Evolutionary conservation across 495 filamentous ascomycete species (phyloP).

Genomic region (Trichodelitschia bisporula): DNA sequence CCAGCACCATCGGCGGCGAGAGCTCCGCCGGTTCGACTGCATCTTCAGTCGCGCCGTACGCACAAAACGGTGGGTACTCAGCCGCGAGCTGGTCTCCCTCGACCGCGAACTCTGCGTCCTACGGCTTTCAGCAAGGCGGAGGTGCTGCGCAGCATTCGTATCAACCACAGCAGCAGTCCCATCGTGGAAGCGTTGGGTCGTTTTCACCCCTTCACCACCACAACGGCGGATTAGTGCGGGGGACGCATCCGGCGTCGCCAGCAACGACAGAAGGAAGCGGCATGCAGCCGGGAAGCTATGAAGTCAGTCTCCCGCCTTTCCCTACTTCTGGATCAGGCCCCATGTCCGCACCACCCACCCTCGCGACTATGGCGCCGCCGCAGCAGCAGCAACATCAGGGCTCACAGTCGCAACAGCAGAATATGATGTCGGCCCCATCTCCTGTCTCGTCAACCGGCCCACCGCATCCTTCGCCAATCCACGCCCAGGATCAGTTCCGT

Average conservation of each 20-base stretch:
- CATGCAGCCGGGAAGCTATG: slow-evolving; percentile 25
- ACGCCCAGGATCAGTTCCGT: slow-evolving; percentile 39
- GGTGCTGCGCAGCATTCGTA: background rate
- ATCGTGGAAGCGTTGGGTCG: slow-evolving; percentile 15
- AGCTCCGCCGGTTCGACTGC: slow-evolving; percentile 31
- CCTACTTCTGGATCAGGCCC: slow-evolving; percentile 23
- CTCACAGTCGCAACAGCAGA: slow-evolving; percentile 17
- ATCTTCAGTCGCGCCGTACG: slow-evolving; percentile 26
- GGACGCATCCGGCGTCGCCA: no score
- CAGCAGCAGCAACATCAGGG: slow-evolving; percentile 12
- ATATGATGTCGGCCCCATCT: slow-evolving; percentile 20
- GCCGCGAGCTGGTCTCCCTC: slow-evolving; percentile 1
- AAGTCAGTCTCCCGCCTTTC: slow-evolving; percentile 35
- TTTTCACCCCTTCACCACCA: slow-evolving; percentile 23
- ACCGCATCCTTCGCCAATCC: slow-evolving; percentile 33
- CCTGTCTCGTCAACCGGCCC: slow-evolving; percentile 23
- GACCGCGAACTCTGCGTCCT: slow-evolving; percentile 15
- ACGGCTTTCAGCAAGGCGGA: slow-evolving; percentile 19
- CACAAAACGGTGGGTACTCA: slow-evolving; percentile 17
- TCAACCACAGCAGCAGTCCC: slow-evolving; percentile 9
- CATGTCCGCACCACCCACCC: slow-evolving; percentile 19
- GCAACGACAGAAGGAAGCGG: no score
- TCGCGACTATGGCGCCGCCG: slow-evolving; percentile 14
- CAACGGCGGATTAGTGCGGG: no score
- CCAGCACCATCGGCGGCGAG: slow-evolving; percentile 36